Evolutionary conservation across 805 yeast genomes (phyloP).

Genomic region (Starmerella apis): DNA sequence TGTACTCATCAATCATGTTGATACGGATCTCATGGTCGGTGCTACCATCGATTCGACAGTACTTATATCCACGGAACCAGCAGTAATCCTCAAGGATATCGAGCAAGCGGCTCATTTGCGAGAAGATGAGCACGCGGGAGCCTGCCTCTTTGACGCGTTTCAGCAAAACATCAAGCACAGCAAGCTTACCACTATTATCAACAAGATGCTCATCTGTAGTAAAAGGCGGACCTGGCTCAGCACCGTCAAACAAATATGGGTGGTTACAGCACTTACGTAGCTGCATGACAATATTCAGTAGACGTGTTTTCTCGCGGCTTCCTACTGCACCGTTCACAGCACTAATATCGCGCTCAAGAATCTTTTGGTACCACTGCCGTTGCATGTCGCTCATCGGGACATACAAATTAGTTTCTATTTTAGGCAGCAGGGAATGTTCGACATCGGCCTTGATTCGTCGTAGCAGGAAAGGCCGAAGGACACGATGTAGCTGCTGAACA

Average conservation of each 20-base stretch:
- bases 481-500: constrained; percentile 79
- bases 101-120: constrained; percentile 84
- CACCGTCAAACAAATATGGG: constrained; percentile 96
- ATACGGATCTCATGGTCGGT: constrained; percentile 90
- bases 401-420: constrained; percentile 78
- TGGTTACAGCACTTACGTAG: constrained; percentile 93
- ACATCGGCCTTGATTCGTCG: constrained; percentile 90
- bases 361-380: constrained; percentile 75
- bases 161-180: constrained; percentile 72
- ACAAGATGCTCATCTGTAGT: constrained; percentile 92
- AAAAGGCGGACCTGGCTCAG: constrained; percentile 96
- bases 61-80: constrained; percentile 66
- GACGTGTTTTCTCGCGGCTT: constrained; percentile 81
- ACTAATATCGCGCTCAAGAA: constrained; percentile 85
- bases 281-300: constrained; percentile 93
- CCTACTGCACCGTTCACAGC: constrained; percentile 96
- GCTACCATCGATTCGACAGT: constrained; percentile 88
- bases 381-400: constrained; percentile 97
- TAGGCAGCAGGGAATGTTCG: constrained; percentile 80
- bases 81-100: constrained; percentile 93
- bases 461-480: constrained; percentile 73
- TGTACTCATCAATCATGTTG: constrained; percentile 84
- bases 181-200: constrained; percentile 83
- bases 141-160: constrained; percentile 64
- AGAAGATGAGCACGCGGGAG: constrained; percentile 79